Conservation (phyloP, 2,329 filamentous ascomycete genomes). For the Thelonectria blattea region DNA sequence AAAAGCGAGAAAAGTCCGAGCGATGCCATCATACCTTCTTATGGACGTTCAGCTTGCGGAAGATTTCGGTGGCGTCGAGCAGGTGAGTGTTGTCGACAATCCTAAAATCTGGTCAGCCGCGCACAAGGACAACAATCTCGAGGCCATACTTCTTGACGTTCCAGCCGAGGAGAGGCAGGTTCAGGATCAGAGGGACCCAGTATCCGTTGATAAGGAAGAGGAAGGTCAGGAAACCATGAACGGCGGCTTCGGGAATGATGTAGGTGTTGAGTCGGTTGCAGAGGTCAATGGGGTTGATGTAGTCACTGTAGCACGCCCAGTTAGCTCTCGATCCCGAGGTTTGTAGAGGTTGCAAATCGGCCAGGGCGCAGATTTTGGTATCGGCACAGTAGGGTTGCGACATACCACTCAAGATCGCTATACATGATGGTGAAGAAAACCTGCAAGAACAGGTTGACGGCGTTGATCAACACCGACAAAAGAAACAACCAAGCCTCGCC, state of each 20-base stretch:
- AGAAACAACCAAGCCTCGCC: constrained; percentile 99
- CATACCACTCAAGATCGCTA: constrained; percentile 98
- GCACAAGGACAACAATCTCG: not conserved
- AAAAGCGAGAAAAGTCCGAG: not conserved
- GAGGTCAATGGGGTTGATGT: constrained; percentile 99
- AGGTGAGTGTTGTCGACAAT: constrained; percentile 97
- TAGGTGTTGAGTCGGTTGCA: constrained; percentile 99
- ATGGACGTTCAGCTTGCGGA: constrained; percentile 97
- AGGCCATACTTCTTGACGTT: constrained; percentile 93
- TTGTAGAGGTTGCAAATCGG: constrained; percentile 20
- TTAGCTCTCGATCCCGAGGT: constrained; percentile 24
- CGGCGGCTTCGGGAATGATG: constrained; percentile 97
- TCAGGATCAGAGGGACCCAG: constrained; percentile 92
- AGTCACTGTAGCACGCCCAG: constrained; percentile 71
- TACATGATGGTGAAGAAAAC: constrained; percentile 99
- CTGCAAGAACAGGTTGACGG: constrained; percentile 99
- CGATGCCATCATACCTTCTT: constrained; percentile 76
- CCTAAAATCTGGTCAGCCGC: constrained; percentile 55
- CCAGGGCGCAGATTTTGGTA: constrained; percentile 24
- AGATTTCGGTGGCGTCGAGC: constrained; percentile 97
- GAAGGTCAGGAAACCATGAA: constrained; percentile 94
- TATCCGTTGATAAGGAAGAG: constrained; percentile 98
- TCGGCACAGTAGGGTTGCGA: constrained; percentile 35
- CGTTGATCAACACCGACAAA: constrained; percentile 97
- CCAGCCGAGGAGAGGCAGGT: constrained; percentile 89